Evolutionary conservation across 2,329 filamentous ascomycete species (phyloP).

Genomic region (Talaromyces sp.): DNA sequence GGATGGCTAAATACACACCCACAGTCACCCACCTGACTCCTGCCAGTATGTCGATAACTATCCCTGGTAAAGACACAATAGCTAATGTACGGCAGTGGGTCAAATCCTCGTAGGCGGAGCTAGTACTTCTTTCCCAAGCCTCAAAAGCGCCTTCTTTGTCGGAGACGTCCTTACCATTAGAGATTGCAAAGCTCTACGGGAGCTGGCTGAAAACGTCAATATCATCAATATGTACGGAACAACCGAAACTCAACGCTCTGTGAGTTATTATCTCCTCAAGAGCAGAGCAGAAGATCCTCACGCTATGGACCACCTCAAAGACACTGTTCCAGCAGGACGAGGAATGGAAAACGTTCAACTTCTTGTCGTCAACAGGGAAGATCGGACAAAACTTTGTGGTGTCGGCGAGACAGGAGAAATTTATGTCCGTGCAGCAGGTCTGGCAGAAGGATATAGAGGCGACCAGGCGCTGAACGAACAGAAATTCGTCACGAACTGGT

Average conservation of each 20-base stretch:
- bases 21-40: slow-evolving; percentile 88
- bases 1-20: slow-evolving; percentile 71
- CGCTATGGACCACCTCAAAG: slow-evolving; percentile 57
- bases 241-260: slow-evolving; percentile 76
- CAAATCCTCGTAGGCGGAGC: slow-evolving; percentile 88
- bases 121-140: slow-evolving; percentile 66
- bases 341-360: slow-evolving; percentile 90
- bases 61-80: not conserved
- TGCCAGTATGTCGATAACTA: slow-evolving; percentile 41
- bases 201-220: slow-evolving; percentile 67
- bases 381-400: slow-evolving; percentile 65
- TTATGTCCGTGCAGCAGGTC: slow-evolving; percentile 73
- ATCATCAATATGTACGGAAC: slow-evolving; percentile 88
- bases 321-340: slow-evolving; percentile 75
- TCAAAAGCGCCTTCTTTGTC: slow-evolving; percentile 84
- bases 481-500: slow-evolving; percentile 86
- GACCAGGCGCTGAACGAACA: slow-evolving; percentile 58
- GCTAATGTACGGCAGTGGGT: slow-evolving; percentile 58
- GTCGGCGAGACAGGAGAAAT: slow-evolving; percentile 83
- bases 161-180: slow-evolving; percentile 83
- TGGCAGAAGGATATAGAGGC: slow-evolving; percentile 77
- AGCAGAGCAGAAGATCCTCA: slow-evolving; percentile 52
- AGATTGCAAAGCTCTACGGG: slow-evolving; percentile 73
- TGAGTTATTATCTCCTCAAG: slow-evolving; percentile 77
- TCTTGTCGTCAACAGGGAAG: slow-evolving; percentile 70